phyloP scores from a whole-genome alignment of 169 alveolate species.

The Plasmodium sp. region DNA sequence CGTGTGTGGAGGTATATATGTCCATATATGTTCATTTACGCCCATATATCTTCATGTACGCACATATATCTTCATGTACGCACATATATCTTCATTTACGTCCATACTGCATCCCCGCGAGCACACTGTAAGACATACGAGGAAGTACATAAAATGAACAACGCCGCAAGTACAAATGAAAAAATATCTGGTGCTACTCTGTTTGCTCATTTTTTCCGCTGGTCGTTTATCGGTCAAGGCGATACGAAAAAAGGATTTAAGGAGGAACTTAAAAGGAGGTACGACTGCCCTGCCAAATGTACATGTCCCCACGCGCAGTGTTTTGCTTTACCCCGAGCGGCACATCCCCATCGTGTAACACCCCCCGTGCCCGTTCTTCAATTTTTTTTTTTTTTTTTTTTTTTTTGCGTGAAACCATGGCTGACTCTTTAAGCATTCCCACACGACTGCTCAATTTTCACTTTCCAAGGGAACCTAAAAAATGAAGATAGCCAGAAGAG shows the following conservation, averaged over 20 bases:
- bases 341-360: neutral
- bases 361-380: neutral
- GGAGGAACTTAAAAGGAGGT: slow-evolving; percentile 47
- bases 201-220: slow-evolving; percentile 9
- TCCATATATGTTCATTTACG: too few species aligned
- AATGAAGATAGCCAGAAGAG: slow-evolving; percentile 1
- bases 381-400: neutral
- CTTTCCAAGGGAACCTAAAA: slow-evolving; percentile 2
- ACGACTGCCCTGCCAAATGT: neutral
- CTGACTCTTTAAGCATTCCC: neutral
- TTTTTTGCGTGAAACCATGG: neutral
- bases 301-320: neutral
- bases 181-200: slow-evolving; percentile 24
- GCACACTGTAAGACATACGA: neutral
- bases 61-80: too few species aligned
- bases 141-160: slow-evolving; percentile 12
- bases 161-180: slow-evolving; percentile 25
- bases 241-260: slow-evolving; percentile 12
- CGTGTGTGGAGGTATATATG: neutral
- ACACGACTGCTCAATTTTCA: neutral
- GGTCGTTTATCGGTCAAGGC: slow-evolving; percentile 24
- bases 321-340: neutral
- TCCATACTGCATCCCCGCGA: neutral
- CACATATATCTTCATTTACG: neutral
- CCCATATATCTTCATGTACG: too few species aligned